Evolutionary conservation across 2,329 filamentous ascomycete genomes (phyloP), one percentile per base, ranked within the genome.

Genomic region (Neospermospora avenae): DNA sequence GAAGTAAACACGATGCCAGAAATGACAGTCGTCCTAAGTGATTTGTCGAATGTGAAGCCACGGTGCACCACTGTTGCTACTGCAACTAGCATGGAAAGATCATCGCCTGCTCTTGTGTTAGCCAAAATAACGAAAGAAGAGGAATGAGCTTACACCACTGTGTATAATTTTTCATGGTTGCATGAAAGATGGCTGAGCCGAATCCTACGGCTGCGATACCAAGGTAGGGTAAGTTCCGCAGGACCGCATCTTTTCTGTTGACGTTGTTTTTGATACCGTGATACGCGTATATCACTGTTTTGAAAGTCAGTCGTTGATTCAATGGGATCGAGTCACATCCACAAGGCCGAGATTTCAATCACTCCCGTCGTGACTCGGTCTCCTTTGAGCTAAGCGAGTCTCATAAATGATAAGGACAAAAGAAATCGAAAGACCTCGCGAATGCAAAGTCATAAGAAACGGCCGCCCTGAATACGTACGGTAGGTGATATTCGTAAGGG

Each of bases 41-140:
- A 71, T 22, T 78, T 76, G 42, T 77, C 73, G 39, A 76, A 73
- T 11, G 77, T 78, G 58, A 77, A 75, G 3, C 79, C 70, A 48
- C 78, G 77, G 46, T 82, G 79, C 7, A 84, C 73, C 56, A 84
- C 75, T 0, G 80, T 74, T 64, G 78, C 80, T 20, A 76, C 76
- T 11, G 84, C 75, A 10, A 80, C 70, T 39, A 84, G 77, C 82
- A 85, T 85, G 58, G 80, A 80, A 16, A 84, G 72, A 65, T 85
- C 83, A 65, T 85, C 83, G 63, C 76, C 77, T 68, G 46, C 5
- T 20, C n/a, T 51, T 1, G 35, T 53, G 42, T 59, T 44, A 59
- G 57, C 24, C 7, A 3, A 22, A 25, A 41, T 78, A 35, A 80
- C 73, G 6, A 73, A 42, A 35, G 79, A 63, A 31, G 79, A 74